Evolutionary conservation across 306 rosid species (phyloP).

Genomic region (Trifolium dubium): DNA sequence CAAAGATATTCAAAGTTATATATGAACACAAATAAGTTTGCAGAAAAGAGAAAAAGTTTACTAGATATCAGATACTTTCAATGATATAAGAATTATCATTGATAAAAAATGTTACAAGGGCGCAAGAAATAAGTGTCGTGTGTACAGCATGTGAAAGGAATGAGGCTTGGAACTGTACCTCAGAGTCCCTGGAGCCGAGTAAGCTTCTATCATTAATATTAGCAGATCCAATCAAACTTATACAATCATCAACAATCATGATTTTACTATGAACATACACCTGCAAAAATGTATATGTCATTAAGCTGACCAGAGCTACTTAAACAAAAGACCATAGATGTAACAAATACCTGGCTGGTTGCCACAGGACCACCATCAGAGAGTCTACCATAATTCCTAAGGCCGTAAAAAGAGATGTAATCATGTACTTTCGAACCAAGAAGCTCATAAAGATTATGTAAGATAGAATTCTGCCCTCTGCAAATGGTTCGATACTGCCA

Average conservation of each 20-base stretch:
- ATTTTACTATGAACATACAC: slow-evolving; percentile 97
- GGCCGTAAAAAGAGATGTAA: slow-evolving; percentile 93
- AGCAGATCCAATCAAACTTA: slow-evolving; percentile 89
- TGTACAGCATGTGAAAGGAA: slow-evolving; percentile 21
- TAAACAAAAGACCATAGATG: slow-evolving; percentile 16
- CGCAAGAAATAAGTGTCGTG: slow-evolving; percentile 19
- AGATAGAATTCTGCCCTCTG: slow-evolving; percentile 80
- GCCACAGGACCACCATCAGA: slow-evolving; percentile 86
- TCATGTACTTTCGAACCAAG: slow-evolving; percentile 83
- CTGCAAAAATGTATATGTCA: slow-evolving; percentile 49
- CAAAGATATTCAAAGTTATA: slow-evolving; percentile 17
- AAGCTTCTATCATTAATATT: slow-evolving; percentile 97
- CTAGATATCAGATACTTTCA: slow-evolving; percentile 15
- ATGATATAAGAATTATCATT: slow-evolving; percentile 25
- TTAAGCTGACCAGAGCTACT: slow-evolving; percentile 39
- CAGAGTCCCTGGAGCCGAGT: slow-evolving; percentile 97
- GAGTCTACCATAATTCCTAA: slow-evolving; percentile 86
- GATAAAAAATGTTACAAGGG: slow-evolving; percentile 6
- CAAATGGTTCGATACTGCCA: slow-evolving; percentile 98
- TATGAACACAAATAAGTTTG: slow-evolving; percentile 2
- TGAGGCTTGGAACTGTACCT: slow-evolving; percentile 59
- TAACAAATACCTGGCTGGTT: slow-evolving; percentile 84
- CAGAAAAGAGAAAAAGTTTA: slow-evolving; percentile 16
- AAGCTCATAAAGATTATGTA: slow-evolving; percentile 71
- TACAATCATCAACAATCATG: slow-evolving; percentile 87